Percentiles rank a stretch among this genome's conserved stretches.
phyloP scores from a whole-genome alignment of 192 early-diverging fungal species.

The Coemansia sp. region DNA sequence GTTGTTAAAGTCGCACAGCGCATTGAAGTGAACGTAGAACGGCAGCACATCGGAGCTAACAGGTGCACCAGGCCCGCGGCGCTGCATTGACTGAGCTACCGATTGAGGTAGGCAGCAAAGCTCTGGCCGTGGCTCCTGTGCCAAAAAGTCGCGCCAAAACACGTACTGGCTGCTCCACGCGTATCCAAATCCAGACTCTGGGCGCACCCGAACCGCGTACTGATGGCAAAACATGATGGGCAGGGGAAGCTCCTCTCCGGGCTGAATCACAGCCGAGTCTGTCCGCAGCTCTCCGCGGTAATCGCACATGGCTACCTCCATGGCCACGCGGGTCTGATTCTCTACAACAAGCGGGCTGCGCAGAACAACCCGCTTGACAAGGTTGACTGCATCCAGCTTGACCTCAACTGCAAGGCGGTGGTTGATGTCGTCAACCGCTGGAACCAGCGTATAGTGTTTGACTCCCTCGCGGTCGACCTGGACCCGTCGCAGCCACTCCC shows the following conservation, averaged over 20 bases:
- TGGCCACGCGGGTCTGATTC: conserved; percentile 75
- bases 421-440: conserved; percentile 72
- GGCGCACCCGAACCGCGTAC: conserved; percentile 76
- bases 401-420: conserved; percentile 90
- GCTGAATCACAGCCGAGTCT: conserved; percentile 52
- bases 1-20: conserved; percentile 36
- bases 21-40: conserved; percentile 49
- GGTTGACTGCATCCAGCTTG: conserved; percentile 68
- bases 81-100: conserved; percentile 5
- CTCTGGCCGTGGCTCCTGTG: conserved; percentile 47
- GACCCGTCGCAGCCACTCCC: conserved; percentile 91
- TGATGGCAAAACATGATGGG: conserved; percentile 86
- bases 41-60: conserved; percentile 21
- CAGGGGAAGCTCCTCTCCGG: conserved; percentile 82
- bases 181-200: conserved; percentile 80
- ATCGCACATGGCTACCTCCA: conserved; percentile 82
- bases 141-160: conserved; percentile 79
- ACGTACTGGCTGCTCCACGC: conserved; percentile 80
- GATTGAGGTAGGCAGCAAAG: conserved; percentile 56
- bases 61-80: conserved; percentile 1
- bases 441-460: conserved; percentile 78
- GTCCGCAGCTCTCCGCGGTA: conserved; percentile 59
- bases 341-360: conserved; percentile 80
- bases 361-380: conserved; percentile 92
- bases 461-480: conserved; percentile 88